These are phyloP conservation scores for Globisporangium camurandrum DNA, from an alignment of 352 stramenopile species.

Conservation along the genomic window DNA sequence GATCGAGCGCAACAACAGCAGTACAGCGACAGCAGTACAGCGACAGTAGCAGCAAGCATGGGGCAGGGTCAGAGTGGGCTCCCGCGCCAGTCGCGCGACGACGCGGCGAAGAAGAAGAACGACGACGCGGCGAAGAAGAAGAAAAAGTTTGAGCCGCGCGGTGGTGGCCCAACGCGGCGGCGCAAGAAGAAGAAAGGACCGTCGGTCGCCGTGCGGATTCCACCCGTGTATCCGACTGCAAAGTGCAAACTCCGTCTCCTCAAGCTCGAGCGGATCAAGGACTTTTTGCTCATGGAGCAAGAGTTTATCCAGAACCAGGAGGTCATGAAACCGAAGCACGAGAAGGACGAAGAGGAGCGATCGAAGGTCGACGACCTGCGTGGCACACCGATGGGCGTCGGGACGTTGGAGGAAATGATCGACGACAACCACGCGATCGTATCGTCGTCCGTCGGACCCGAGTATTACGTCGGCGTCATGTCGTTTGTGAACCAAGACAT, in stretches of 20 bases:
- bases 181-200: slow-evolving; percentile 92
- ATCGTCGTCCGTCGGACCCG: slow-evolving; percentile 94
- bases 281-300: slow-evolving; percentile 99
- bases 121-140: slow-evolving; percentile 91
- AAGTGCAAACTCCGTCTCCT: slow-evolving; percentile 99
- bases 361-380: slow-evolving; percentile 99
- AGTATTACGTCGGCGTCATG: slow-evolving; percentile 99
- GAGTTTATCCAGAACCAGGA: slow-evolving; percentile 99
- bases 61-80: slow-evolving; percentile 83
- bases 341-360: slow-evolving; percentile 98
- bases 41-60: slow-evolving; percentile 28
- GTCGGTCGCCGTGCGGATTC: slow-evolving; percentile 83
- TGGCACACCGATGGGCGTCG: slow-evolving; percentile 96
- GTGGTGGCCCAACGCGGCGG: slow-evolving; percentile 77
- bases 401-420: slow-evolving; percentile 99
- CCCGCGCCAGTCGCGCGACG: slow-evolving; percentile 69
- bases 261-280: slow-evolving; percentile 99
- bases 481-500: slow-evolving; percentile 99
- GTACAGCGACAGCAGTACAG: not conserved
- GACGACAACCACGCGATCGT: slow-evolving; percentile 99
- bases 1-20: not conserved
- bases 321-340: slow-evolving; percentile 99
- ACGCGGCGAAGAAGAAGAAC: slow-evolving; percentile 83
- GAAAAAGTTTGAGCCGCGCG: slow-evolving; percentile 91
- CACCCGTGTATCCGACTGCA: slow-evolving; percentile 92